Conservation (phyloP, 1,284 basidiomycete genomes). For the Trametes polyzona region DNA sequence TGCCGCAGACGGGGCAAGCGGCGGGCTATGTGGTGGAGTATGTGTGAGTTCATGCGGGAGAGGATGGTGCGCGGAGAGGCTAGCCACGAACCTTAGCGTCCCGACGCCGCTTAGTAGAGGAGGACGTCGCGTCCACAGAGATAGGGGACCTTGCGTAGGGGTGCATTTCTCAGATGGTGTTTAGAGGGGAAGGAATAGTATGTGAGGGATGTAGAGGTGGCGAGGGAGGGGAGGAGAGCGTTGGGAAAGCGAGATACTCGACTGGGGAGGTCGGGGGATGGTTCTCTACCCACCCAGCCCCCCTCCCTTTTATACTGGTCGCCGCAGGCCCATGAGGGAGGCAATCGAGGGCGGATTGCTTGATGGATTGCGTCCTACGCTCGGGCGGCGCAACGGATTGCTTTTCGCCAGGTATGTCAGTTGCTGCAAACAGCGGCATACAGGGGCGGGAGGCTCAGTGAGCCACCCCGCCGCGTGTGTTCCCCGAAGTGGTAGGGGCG, state of each 20-base stretch:
- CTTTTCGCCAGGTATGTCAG: slow-evolving; percentile 18
- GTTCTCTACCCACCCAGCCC: background rate
- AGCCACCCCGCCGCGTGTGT: slow-evolving; percentile 14
- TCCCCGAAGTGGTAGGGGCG: slow-evolving; percentile 15
- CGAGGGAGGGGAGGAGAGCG: background rate
- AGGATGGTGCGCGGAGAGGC: background rate
- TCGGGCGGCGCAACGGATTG: slow-evolving; percentile 15
- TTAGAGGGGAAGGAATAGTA: background rate
- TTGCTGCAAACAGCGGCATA: slow-evolving; percentile 15
- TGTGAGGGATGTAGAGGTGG: slow-evolving; percentile 6
- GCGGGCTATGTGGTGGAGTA: too few species aligned
- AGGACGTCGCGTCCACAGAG: too few species aligned
- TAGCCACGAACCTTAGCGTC: too few species aligned
- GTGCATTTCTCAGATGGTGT: too few species aligned
- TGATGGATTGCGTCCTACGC: slow-evolving; percentile 18
- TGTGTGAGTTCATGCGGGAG: background rate
- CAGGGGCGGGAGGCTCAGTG: slow-evolving; percentile 15
- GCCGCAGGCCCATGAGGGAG: background rate
- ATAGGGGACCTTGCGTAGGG: too few species aligned
- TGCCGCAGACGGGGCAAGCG: background rate
- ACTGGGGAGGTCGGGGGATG: slow-evolving; percentile 11
- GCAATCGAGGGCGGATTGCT: slow-evolving; percentile 13
- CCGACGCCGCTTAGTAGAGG: too few species aligned
- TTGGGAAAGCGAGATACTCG: background rate
- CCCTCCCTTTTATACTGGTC: slow-evolving; percentile 13